Evolutionary conservation across 306 rosid genomes (phyloP), one percentile per base, ranked within the genome.

Genomic region (Corylus avellana): DNA sequence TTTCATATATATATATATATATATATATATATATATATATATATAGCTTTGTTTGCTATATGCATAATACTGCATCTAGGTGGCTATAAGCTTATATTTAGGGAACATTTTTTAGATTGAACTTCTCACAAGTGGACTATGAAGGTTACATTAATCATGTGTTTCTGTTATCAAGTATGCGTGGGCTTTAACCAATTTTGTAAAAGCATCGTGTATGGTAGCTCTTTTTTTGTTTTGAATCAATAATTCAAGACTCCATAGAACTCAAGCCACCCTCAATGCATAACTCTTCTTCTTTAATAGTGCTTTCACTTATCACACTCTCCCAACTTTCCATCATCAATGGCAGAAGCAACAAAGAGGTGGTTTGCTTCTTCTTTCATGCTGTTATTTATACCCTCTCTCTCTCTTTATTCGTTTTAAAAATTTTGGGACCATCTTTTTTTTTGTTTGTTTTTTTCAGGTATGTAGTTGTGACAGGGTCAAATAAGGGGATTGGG

Each of bases 381-480:
- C 63, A n/a, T 57, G 29, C 3, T 57, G 63, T 20, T 57, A 3
- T 12, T 13, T n/a, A 1, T 5, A 7, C 22, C 8, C 13, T 8
- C 18, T 17, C 6, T 17, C n/a, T 55, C 20, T 17, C 6, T 55
- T 2, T 55, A 55, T 6, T 55, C n/a, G 20, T 55, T 55, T 55
- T 55, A n/a, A n/a, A 55, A 5, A 48, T 12, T 48, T 8, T 48
- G 53, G 13, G 53, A 48, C 53, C 53, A 0, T 48, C 53, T 18
- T 0, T 18, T 18, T 55, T 18, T 2, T n/a, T 18, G 1, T 53
- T 53, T 29, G 32, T n/a, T 14, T 53, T 12, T 62, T 35, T 29
- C 46, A 63, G 70, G 70, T 63, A 32, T 63, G 70, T 46, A 63
- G 70, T 66, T 66, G 71, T 37, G 37, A 66, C 27, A 7, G 71